phyloP scores from a whole-genome alignment of 495 filamentous ascomycete species.

The Xylaria grammica region DNA sequence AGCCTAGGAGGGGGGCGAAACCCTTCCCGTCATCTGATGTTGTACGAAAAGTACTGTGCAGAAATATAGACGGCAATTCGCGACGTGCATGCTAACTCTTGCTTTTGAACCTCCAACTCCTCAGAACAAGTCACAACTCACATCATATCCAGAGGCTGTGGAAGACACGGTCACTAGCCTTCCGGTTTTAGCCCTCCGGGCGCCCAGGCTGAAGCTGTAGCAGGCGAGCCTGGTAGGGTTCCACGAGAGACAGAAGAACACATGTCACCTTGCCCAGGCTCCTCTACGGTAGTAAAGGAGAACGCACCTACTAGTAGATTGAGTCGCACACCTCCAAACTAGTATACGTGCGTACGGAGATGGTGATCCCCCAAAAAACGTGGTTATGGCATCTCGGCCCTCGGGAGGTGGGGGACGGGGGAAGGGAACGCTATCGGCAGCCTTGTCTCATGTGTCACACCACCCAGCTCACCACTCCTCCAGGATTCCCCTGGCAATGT shows the following conservation, averaged over 20 bases:
- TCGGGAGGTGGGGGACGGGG: background rate
- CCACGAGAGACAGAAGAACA: too few relatives aligned
- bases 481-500: too few relatives aligned
- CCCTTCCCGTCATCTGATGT: slow-evolving; percentile 1
- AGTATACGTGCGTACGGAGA: background rate
- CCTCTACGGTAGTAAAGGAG: too few relatives aligned
- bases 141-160: background rate
- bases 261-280: too few relatives aligned
- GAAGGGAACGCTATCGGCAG: slow-evolving; percentile 7
- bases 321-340: too few relatives aligned
- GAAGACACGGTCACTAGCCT: too few relatives aligned
- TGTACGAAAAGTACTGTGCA: slow-evolving; percentile 4
- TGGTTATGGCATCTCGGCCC: background rate
- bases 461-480: background rate
- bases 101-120: background rate
- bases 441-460: slow-evolving; percentile 13
- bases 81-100: background rate
- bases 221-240: too few relatives aligned
- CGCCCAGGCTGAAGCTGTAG: too few relatives aligned
- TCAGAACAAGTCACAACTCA: background rate
- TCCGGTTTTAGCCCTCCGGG: too few relatives aligned
- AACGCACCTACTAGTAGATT: too few relatives aligned
- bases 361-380: background rate
- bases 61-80: background rate
- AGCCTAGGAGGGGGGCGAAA: background rate